Percentiles rank a stretch among this genome's conserved stretches.
Conservation (phyloP, 208 protist species). For the Crithidia fasciculata region DNA sequence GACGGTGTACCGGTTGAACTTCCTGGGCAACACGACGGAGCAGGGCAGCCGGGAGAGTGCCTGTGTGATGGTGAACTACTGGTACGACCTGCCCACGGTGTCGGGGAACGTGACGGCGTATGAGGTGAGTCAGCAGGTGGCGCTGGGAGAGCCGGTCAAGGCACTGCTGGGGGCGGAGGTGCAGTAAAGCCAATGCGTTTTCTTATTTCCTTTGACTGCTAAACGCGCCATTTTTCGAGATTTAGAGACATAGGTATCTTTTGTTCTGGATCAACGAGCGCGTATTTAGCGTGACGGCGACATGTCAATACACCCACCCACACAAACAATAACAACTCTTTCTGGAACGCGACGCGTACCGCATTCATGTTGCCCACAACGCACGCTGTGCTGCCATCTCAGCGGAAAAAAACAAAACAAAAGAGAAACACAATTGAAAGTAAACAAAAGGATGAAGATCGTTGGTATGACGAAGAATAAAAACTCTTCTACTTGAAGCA, state of each 20-base stretch:
- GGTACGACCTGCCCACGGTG: conserved; percentile 69
- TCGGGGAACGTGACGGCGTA: conserved; percentile 58
- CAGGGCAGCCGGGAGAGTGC: conserved; percentile 74
- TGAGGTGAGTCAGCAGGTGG: conserved; percentile 55
- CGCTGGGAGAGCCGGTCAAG: conserved; percentile 49
- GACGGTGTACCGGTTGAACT: conserved; percentile 77
- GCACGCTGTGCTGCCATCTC: too few relatives aligned
- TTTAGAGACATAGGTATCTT: too few relatives aligned
- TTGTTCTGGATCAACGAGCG: too few relatives aligned
- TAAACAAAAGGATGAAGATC: neutral
- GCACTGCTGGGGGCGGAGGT: conserved; percentile 33
- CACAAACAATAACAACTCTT: too few relatives aligned
- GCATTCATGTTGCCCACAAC: too few relatives aligned
- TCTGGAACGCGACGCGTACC: too few relatives aligned
- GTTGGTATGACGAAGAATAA: neutral
- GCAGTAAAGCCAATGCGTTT: neutral
- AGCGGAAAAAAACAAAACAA: neutral
- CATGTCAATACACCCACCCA: neutral
- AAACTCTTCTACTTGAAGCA: too few relatives aligned
- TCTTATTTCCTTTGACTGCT: too few relatives aligned
- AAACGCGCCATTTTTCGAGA: too few relatives aligned
- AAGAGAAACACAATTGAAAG: neutral
- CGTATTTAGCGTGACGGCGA: too few relatives aligned
- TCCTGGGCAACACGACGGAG: conserved; percentile 66
- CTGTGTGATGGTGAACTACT: conserved; percentile 91